Conservation (phyloP, 768 basidiomycete genomes). For the Lanmaoa rubissima region DNA sequence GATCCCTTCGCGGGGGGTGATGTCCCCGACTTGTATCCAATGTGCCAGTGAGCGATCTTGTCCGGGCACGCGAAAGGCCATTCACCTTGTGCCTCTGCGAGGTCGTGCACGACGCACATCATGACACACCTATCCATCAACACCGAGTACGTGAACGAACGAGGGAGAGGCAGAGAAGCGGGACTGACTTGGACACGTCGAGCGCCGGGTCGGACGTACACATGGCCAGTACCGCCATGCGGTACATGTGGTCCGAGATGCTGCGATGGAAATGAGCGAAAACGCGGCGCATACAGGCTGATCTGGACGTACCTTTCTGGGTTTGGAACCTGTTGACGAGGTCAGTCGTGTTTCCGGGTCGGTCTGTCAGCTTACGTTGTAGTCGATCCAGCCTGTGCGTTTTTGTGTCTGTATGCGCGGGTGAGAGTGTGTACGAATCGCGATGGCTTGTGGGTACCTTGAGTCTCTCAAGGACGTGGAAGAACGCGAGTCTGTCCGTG, state of each 20-base stretch:
- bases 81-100: conserved; percentile 90
- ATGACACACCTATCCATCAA: conserved; percentile 58
- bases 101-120: conserved; percentile 91
- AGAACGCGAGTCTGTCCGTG: conserved; percentile 79
- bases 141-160: no score
- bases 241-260: conserved; percentile 96
- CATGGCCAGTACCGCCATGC: conserved; percentile 95
- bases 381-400: conserved; percentile 91
- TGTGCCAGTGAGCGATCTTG: background rate
- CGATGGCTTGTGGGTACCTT: conserved; percentile 54
- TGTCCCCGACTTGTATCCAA: conserved; percentile 76
- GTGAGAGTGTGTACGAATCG: background rate
- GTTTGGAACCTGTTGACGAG: conserved; percentile 58
- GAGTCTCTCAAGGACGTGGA: conserved; percentile 84
- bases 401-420: conserved; percentile 74
- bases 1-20: conserved; percentile 86
- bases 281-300: background rate
- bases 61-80: background rate
- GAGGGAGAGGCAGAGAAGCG: background rate
- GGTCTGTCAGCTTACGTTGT: conserved; percentile 39
- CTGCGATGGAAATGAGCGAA: conserved; percentile 34
- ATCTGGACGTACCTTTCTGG: conserved; percentile 65
- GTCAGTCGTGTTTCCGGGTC: conserved; percentile 3
- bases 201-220: conserved; percentile 72
- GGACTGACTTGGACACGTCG: conserved; percentile 66